phyloP scores from a whole-genome alignment of 2,329 filamentous ascomycete species.

The Tolypocladium ophioglossoides region DNA sequence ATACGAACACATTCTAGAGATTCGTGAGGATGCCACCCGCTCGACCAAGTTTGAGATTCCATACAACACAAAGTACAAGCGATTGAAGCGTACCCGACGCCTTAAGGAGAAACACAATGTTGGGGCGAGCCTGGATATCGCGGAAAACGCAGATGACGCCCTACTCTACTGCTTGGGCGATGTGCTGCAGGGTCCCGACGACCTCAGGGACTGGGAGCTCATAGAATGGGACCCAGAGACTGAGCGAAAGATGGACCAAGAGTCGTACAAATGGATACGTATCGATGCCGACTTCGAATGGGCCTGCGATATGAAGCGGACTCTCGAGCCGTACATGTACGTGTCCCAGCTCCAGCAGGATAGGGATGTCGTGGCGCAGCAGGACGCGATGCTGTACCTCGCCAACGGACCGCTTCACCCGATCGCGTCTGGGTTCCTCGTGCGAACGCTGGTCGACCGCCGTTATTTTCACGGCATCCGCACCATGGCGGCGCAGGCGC shows the following conservation, averaged over 20 bases:
- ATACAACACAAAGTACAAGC: constrained; percentile 98
- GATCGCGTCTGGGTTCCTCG: constrained; percentile 78
- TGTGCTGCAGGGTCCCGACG: constrained; percentile 72
- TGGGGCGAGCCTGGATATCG: constrained; percentile 50
- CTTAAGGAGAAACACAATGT: constrained; percentile 61
- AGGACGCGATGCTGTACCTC: constrained; percentile 68
- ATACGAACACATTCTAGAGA: constrained; percentile 95
- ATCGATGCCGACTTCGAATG: constrained; percentile 98
- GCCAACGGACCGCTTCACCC: constrained; percentile 57
- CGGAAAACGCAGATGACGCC: constrained; percentile 61
- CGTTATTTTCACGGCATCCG: constrained; percentile 93
- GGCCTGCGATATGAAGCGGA: constrained; percentile 73
- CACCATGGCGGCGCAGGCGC: constrained; percentile 67
- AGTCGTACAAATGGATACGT: constrained; percentile 97
- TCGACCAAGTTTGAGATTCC: constrained; percentile 79
- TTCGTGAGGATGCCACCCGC: constrained; percentile 74
- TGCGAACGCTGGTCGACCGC: constrained; percentile 79
- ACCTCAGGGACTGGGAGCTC: constrained; percentile 73
- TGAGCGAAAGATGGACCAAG: constrained; percentile 83
- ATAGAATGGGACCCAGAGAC: constrained; percentile 84
- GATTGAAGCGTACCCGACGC: constrained; percentile 76
- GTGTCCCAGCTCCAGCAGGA: constrained; percentile 96
- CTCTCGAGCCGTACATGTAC: constrained; percentile 94
- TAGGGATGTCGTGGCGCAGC: constrained; percentile 84
- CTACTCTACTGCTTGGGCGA: constrained; percentile 89